These are phyloP conservation scores for Salix viminalis DNA, from an alignment of 345 rosid species.

Conservation along the genomic window DNA sequence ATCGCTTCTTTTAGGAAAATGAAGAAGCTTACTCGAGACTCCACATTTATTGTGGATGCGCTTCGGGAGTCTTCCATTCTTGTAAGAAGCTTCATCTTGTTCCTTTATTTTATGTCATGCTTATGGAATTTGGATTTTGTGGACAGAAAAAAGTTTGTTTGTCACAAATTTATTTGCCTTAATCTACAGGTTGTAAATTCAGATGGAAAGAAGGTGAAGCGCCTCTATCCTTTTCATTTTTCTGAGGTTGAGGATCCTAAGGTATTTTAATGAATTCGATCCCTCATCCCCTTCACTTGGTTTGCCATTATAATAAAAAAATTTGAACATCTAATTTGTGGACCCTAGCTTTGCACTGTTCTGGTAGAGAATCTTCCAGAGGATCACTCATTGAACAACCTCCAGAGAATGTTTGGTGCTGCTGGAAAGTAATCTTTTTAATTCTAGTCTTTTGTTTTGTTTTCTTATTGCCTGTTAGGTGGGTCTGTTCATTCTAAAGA, in stretches of 20 bases:
- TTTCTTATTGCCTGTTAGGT: background rate
- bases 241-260: conserved; percentile 67
- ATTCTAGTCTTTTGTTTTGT: background rate
- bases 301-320: background rate
- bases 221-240: conserved; percentile 49
- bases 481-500: background rate
- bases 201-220: conserved; percentile 84
- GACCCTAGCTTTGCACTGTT: conserved; percentile 69
- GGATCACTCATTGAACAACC: conserved; percentile 72
- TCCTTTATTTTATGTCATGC: background rate
- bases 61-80: conserved; percentile 73
- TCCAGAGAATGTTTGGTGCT: conserved; percentile 55
- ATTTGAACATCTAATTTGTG: conserved; percentile 31
- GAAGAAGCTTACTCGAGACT: conserved; percentile 69
- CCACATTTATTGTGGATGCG: conserved; percentile 46
- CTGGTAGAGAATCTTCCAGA: conserved; percentile 90
- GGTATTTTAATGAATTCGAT: conserved; percentile 42
- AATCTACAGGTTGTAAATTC: conserved; percentile 57
- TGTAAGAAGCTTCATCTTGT: conserved; percentile 37
- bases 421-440: conserved; percentile 64
- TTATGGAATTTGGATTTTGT: background rate
- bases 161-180: background rate
- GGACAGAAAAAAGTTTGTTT: background rate
- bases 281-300: background rate
- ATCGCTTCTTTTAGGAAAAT: conserved; percentile 70